Conservation (phyloP, 2,329 filamentous ascomycete genomes). For the Aspergillus neoniger region DNA sequence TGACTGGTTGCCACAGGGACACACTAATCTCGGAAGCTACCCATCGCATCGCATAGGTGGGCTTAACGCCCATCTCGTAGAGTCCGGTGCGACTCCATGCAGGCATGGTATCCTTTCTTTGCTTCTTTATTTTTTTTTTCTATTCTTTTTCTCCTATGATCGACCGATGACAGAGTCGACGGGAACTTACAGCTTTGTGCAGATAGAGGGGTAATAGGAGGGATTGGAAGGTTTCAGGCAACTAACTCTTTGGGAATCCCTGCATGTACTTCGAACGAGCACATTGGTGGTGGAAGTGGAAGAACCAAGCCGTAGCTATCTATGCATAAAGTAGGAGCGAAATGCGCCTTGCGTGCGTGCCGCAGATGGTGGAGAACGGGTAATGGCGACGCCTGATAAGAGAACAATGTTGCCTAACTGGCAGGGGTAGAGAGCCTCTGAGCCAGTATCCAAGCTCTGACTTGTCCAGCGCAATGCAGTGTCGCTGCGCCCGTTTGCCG, state of each 20-base stretch:
- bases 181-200: background rate
- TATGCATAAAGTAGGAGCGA: background rate
- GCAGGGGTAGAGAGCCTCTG: background rate
- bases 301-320: background rate
- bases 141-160: background rate
- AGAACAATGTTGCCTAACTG: slow-evolving; percentile 9
- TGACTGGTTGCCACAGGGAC: background rate
- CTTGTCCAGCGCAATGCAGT: slow-evolving; percentile 24
- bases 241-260: background rate
- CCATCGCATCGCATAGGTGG: background rate
- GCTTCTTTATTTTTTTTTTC: too few species aligned
- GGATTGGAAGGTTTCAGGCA: background rate
- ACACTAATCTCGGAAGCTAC: background rate
- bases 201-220: background rate
- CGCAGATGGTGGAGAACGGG: background rate
- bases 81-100: background rate
- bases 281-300: background rate
- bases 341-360: background rate
- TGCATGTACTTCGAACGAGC: background rate
- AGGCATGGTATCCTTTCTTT: too few species aligned
- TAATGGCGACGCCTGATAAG: background rate
- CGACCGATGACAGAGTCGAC: background rate
- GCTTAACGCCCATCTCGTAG: background rate
- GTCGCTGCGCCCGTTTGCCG: slow-evolving; percentile 12
- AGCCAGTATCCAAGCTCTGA: slow-evolving; percentile 12